Conservation (phyloP, 345 rosid genomes). For the Bretschneidera sinensis region DNA sequence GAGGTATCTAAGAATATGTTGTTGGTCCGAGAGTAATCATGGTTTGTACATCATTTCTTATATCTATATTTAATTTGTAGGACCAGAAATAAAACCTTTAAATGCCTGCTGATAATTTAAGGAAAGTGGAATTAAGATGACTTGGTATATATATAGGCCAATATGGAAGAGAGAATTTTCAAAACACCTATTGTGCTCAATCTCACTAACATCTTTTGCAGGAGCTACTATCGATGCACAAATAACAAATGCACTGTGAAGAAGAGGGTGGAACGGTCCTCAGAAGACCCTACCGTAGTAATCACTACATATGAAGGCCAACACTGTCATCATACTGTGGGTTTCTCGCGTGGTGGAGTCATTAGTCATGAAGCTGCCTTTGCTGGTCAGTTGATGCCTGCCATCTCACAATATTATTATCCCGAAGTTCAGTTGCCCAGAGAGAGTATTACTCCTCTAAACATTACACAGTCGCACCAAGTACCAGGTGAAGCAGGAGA, state of each 20-base stretch:
- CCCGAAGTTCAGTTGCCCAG: slow-evolving; percentile 36
- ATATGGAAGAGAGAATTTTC: background rate
- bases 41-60: no score
- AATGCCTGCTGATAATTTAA: background rate
- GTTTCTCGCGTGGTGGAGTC: slow-evolving; percentile 77
- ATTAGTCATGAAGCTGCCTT: slow-evolving; percentile 49
- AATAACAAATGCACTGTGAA: slow-evolving; percentile 89
- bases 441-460: slow-evolving; percentile 31
- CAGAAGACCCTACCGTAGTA: slow-evolving; percentile 71
- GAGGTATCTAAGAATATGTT: no score
- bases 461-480: slow-evolving; percentile 20
- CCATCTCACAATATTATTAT: slow-evolving; percentile 47
- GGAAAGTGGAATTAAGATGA: background rate
- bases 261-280: slow-evolving; percentile 94
- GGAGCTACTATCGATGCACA: slow-evolving; percentile 97
- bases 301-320: slow-evolving; percentile 98
- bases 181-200: background rate
- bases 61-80: no score
- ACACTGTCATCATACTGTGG: slow-evolving; percentile 85
- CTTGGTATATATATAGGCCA: background rate
- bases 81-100: no score
- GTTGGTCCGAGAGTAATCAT: no score
- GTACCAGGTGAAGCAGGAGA: slow-evolving; percentile 19
- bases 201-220: slow-evolving; percentile 18
- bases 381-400: slow-evolving; percentile 36